phyloP scores from a whole-genome alignment of 1,284 basidiomycete genomes.

The Malassezia slooffiae region DNA sequence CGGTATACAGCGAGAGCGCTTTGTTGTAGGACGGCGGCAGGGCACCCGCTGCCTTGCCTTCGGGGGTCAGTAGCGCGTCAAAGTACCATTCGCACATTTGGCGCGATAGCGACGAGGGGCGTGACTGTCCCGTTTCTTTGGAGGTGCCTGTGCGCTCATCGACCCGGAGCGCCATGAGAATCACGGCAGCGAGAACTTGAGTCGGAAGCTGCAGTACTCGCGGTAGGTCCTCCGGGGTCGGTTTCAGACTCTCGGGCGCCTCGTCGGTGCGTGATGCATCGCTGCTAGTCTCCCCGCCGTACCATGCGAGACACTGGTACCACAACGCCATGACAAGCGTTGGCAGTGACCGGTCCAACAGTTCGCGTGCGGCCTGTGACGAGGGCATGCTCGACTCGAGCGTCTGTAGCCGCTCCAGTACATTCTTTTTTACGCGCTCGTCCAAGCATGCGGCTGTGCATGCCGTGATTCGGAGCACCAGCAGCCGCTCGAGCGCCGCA shows the following conservation, averaged over 20 bases:
- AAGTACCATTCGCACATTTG: slow-evolving; percentile 33
- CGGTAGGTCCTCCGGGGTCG: slow-evolving; percentile 17
- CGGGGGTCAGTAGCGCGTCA: slow-evolving; percentile 19
- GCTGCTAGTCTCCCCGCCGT: no score
- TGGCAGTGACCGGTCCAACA: no score
- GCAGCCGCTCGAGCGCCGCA: slow-evolving; percentile 18
- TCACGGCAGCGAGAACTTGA: slow-evolving; percentile 23
- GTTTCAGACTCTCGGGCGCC: slow-evolving; percentile 18
- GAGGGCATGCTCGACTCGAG: slow-evolving; percentile 13
- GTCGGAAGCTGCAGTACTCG: slow-evolving; percentile 22
- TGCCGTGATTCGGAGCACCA: slow-evolving; percentile 11
- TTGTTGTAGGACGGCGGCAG: slow-evolving; percentile 15
- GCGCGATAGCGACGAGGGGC: slow-evolving; percentile 11
- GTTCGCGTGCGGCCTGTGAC: no score
- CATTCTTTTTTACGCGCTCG: no score
- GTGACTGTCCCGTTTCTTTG: no score
- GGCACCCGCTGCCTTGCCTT: slow-evolving; percentile 13
- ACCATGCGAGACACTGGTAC: slow-evolving; percentile 27
- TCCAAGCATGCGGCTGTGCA: no score
- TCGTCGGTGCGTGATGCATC: slow-evolving; percentile 17
- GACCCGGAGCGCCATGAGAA: slow-evolving; percentile 25
- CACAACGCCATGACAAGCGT: slow-evolving; percentile 25
- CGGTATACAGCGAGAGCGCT: slow-evolving; percentile 26
- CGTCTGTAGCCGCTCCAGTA: no score
- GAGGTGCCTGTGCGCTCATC: slow-evolving; percentile 15